phyloP scores from a whole-genome alignment of 2,329 filamentous ascomycete genomes.

The Dichotomopilus funicola region DNA sequence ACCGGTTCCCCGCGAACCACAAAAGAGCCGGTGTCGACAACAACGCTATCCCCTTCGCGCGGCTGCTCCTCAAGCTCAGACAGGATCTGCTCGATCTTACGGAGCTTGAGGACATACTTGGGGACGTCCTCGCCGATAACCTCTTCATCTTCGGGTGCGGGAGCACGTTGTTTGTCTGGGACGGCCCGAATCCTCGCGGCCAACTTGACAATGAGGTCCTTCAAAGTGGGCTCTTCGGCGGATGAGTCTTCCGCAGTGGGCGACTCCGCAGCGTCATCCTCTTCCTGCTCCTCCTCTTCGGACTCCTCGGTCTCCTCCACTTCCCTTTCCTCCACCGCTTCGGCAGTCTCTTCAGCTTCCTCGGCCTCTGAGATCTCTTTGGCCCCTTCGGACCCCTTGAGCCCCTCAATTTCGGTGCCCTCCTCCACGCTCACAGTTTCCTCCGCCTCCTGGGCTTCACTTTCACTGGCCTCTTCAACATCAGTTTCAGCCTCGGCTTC shows the following conservation, averaged over 20 bases:
- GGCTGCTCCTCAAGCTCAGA: constrained; percentile 40
- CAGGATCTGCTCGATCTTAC: constrained; percentile 46
- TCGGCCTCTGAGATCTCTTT: not conserved
- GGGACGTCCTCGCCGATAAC: constrained; percentile 21
- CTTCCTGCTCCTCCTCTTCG: not conserved
- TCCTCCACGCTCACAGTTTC: not conserved
- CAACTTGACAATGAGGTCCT: constrained; percentile 47
- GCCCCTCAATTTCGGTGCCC: not conserved
- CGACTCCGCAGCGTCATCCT: not conserved
- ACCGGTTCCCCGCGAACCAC: constrained; percentile 7
- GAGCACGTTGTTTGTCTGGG: constrained; percentile 11
- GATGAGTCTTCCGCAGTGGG: constrained; percentile 4
- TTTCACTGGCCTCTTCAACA: not conserved
- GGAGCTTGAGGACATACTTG: constrained; percentile 35
- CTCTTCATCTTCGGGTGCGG: constrained; percentile 4
- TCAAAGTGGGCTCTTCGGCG: constrained; percentile 29
- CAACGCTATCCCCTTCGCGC: not conserved
- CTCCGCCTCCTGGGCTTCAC: not conserved
- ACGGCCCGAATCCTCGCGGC: constrained; percentile 40
- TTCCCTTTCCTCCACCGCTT: no score
- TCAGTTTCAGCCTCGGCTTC: constrained; percentile 3
- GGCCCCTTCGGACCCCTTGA: not conserved
- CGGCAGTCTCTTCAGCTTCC: not conserved
- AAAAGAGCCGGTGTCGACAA: constrained; percentile 5
- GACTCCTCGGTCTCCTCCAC: not conserved